Conservation (phyloP, 148 eudicot species). For the Fallopia convolvulus region DNA sequence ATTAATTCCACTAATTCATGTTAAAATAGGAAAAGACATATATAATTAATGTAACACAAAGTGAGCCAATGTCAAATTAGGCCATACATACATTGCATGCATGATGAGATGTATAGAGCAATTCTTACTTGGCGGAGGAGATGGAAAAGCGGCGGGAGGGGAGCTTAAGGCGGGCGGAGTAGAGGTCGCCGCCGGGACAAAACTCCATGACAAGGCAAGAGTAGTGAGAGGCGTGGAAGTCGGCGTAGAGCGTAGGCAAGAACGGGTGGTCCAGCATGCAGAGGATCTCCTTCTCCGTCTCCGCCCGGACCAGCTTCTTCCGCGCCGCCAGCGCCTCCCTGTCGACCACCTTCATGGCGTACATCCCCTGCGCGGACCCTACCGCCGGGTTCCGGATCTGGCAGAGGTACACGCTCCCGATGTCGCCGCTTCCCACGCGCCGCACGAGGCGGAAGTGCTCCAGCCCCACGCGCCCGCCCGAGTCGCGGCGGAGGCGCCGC, state of each 20-base stretch:
- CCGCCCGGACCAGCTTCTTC: constrained; percentile 61
- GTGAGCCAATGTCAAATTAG: neutral
- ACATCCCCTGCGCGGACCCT: constrained; percentile 33
- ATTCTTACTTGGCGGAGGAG: constrained; percentile 54
- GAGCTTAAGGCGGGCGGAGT: constrained; percentile 51
- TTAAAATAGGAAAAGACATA: too few species aligned
- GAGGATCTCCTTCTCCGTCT: constrained; percentile 65
- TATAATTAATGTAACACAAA: too few species aligned
- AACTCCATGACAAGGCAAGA: constrained; percentile 83
- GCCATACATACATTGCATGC: neutral
- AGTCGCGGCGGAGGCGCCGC: constrained; percentile 30
- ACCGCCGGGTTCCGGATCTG: constrained; percentile 57
- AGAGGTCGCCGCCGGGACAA: constrained; percentile 76
- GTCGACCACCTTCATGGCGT: constrained; percentile 80
- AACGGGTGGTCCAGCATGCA: constrained; percentile 73
- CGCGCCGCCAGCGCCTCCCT: constrained; percentile 58
- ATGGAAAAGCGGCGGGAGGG: constrained; percentile 41
- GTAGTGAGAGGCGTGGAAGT: constrained; percentile 77
- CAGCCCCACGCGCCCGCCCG: constrained; percentile 42
- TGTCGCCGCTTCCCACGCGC: constrained; percentile 74
- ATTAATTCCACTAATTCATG: too few species aligned
- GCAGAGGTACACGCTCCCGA: constrained; percentile 69
- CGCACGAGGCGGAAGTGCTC: constrained; percentile 59
- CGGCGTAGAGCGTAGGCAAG: constrained; percentile 73
- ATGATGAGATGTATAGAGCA: neutral